A percentile compares a stretch with the other conserved stretches of the same genome.
Conservation (phyloP, 768 basidiomycete species). For the Paxillus rubicundulus region DNA sequence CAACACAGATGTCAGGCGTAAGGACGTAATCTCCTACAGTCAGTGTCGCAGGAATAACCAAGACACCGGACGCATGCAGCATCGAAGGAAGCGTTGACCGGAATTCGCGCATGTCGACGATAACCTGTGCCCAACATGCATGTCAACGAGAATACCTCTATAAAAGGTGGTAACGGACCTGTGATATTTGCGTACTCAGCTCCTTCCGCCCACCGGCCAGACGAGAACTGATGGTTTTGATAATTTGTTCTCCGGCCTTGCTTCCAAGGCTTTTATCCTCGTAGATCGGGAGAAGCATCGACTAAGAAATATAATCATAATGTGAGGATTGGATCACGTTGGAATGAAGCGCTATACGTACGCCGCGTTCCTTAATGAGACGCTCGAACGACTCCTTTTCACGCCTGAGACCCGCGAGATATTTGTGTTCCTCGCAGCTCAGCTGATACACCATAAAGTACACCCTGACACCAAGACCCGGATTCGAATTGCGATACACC, state of each 20-base stretch:
- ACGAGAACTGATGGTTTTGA: conserved; percentile 81
- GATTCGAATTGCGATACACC: conserved; percentile 84
- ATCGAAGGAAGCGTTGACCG: conserved; percentile 88
- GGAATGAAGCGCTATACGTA: conserved; percentile 39
- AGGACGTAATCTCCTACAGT: conserved; percentile 96
- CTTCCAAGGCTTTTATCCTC: conserved; percentile 51
- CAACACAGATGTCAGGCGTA: conserved; percentile 93
- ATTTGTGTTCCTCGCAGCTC: conserved; percentile 95
- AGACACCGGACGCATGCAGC: conserved; percentile 75
- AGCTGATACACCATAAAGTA: conserved; percentile 96
- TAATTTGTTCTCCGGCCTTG: conserved; percentile 50
- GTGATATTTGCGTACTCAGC: conserved; percentile 60
- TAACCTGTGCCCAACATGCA: conserved; percentile 54
- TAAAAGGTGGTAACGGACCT: conserved; percentile 35
- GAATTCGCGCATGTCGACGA: conserved; percentile 97
- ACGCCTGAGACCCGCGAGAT: conserved; percentile 79
- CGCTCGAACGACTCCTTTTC: conserved; percentile 95
- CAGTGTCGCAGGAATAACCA: conserved; percentile 87
- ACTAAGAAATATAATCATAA: conserved; percentile 41
- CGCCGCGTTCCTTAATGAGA: conserved; percentile 88
- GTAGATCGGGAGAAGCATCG: conserved; percentile 83
- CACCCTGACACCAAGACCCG: conserved; percentile 79
- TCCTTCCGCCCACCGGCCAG: conserved; percentile 83
- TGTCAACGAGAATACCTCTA: background rate
- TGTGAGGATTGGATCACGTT: background rate